Conservation (phyloP, 176 grass and related monocot genomes). For the Guadua angustifolia region DNA sequence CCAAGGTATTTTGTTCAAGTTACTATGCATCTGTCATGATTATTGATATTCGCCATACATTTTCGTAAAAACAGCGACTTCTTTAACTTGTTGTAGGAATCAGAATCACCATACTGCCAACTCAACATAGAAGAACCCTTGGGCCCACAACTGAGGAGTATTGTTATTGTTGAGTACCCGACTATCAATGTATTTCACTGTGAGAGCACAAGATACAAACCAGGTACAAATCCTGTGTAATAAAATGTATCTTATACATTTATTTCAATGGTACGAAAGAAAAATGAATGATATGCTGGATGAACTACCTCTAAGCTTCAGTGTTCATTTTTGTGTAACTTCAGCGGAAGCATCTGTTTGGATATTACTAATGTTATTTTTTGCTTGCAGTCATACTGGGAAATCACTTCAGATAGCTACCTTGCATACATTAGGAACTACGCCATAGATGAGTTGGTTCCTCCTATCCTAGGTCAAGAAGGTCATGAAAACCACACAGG, state of each 20-base stretch:
- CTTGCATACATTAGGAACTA: constrained; percentile 79
- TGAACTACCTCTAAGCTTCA: neutral
- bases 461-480: constrained; percentile 28
- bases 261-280: constrained; percentile 24
- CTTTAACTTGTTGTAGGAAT: too few relatives aligned
- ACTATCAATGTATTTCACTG: constrained; percentile 28
- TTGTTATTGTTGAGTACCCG: too few relatives aligned
- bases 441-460: constrained; percentile 43
- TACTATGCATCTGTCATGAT: too few relatives aligned
- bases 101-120: too few relatives aligned
- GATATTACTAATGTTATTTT: constrained; percentile 40
- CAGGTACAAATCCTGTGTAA: constrained; percentile 58
- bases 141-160: too few relatives aligned
- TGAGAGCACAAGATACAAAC: constrained; percentile 92
- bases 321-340: constrained; percentile 14
- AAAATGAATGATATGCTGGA: neutral
- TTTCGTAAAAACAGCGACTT: too few relatives aligned
- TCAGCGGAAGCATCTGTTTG: constrained; percentile 15
- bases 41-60: too few relatives aligned
- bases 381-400: constrained; percentile 83
- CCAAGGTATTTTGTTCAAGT: too few relatives aligned
- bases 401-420: constrained; percentile 90
- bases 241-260: neutral
- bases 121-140: too few relatives aligned
- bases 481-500: constrained; percentile 36